Conservation (phyloP, 495 filamentous ascomycete species). For the Aspergillus conjunctus region DNA sequence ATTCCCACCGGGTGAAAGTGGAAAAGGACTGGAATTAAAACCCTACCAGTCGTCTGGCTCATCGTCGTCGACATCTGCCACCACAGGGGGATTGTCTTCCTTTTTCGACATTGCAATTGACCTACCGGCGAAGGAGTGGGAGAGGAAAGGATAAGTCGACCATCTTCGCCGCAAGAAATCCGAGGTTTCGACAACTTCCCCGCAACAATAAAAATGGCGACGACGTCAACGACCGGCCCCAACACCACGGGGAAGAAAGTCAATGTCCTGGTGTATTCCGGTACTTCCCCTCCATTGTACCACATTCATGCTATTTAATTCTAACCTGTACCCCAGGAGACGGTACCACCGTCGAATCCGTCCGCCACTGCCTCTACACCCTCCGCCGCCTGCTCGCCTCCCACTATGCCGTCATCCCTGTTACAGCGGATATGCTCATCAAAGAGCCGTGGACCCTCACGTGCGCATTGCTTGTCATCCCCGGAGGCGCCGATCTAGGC, state of each 20-base stretch:
- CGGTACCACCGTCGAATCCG: slow-evolving; percentile 83
- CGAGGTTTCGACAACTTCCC: slow-evolving; percentile 18
- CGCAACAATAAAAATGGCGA: slow-evolving; percentile 30
- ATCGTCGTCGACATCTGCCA: slow-evolving; percentile 65
- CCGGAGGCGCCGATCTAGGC: slow-evolving; percentile 91
- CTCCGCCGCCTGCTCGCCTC: slow-evolving; percentile 88
- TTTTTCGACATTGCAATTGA: slow-evolving; percentile 42
- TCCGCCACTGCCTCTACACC: slow-evolving; percentile 85
- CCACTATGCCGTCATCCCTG: slow-evolving; percentile 87
- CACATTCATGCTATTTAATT: background rate
- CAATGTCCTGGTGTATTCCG: slow-evolving; percentile 87
- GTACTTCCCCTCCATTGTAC: slow-evolving; percentile 43
- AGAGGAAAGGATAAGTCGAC: background rate
- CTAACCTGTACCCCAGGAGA: slow-evolving; percentile 55
- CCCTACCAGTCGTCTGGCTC: slow-evolving; percentile 93
- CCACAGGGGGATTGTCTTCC: slow-evolving; percentile 38
- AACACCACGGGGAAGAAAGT: slow-evolving; percentile 65
- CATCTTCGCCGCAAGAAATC: slow-evolving; percentile 6
- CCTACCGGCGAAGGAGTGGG: no score
- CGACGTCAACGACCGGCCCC: slow-evolving; percentile 35
- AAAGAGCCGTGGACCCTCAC: slow-evolving; percentile 90
- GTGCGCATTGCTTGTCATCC: slow-evolving; percentile 88
- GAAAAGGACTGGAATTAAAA: background rate
- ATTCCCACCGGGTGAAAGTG: background rate
- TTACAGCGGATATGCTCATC: slow-evolving; percentile 74